Base-by-base conservation (phyloP, 2,329 filamentous ascomycete species). In the Bisporella sp. region DNA sequence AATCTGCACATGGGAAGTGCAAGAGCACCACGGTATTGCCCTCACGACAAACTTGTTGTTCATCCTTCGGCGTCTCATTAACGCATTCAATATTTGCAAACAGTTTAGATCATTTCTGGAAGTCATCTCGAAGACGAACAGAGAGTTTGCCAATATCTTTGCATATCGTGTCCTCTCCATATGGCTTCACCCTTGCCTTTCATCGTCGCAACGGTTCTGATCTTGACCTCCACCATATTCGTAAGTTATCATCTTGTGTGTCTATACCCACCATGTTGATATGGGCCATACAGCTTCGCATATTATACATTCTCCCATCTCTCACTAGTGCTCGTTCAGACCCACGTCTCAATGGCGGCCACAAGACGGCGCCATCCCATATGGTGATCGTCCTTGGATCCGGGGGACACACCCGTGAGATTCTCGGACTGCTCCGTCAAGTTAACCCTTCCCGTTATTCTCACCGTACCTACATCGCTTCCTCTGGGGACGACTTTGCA, bases 381-480 rank as follows among this genome's bases (percentile, higher is more conserved):
- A 73, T 90, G 48, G 73, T 95, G 32, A 79, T 95, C 56, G 84
- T 97, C 30, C 84, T 97, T 29, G 93, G 93, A 47, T 95, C 88
- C 3, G 93, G 93, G 32, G 93, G 93, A 1, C 93, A 99, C 69
- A 96, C 93, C 0, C 84, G 89, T 45, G 93, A 99, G 69, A 95
- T 99, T 87, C 76, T 96, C 55, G 82, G 85, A 62, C 87, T 96
- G 73, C 80, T 99, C 59, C 72, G 74, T 58, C 78, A 77, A 57
- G 79, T 78, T 62, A 73, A 72, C 51, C 69, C 69, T 39, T 74
- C 73, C 56, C 42, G 65, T 48, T 65, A 68, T 62, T 69, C 84
- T 69, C 84, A 87, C 60, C 80, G 93, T 30, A 92, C 89, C 31
- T 99, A 95, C 67, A 57, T 66, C 12, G 76, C 95, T 49, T 87